These are phyloP conservation scores for Yamadazyma blattariae DNA, from an alignment of 1,139 yeast species.

Conservation along the genomic window DNA sequence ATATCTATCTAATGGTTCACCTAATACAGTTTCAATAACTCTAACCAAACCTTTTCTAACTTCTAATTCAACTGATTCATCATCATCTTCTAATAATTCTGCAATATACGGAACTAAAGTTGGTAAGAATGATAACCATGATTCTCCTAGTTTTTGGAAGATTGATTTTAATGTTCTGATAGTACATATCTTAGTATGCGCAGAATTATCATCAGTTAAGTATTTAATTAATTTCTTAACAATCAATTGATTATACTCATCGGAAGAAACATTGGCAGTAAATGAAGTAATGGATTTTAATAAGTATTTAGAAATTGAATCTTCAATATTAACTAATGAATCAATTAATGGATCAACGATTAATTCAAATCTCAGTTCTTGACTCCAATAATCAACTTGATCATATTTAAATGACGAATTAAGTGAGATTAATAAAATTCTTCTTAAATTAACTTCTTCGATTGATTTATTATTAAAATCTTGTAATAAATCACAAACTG, in stretches of 20 bases:
- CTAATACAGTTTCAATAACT: slow-evolving; percentile 87
- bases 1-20: slow-evolving; percentile 92
- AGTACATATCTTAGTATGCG: slow-evolving; percentile 72
- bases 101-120: slow-evolving; percentile 95
- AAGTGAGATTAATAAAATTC: slow-evolving; percentile 69
- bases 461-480: slow-evolving; percentile 41
- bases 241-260: slow-evolving; percentile 67
- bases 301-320: slow-evolving; percentile 68
- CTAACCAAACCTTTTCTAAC: slow-evolving; percentile 91
- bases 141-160: slow-evolving; percentile 91
- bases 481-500: slow-evolving; percentile 54
- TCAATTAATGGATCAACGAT: slow-evolving; percentile 59
- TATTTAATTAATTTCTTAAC: slow-evolving; percentile 36
- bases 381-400: slow-evolving; percentile 92
- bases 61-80: slow-evolving; percentile 87
- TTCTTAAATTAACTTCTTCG: slow-evolving; percentile 58
- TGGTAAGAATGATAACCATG: slow-evolving; percentile 88
- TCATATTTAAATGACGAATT: slow-evolving; percentile 82
- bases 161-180: slow-evolving; percentile 74
- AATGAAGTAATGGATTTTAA: slow-evolving; percentile 78
- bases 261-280: slow-evolving; percentile 71
- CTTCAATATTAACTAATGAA: slow-evolving; percentile 68
- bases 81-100: slow-evolving; percentile 92
- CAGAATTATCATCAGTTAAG: slow-evolving; percentile 33
- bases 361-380: slow-evolving; percentile 77